Conservation (phyloP, 2,329 filamentous ascomycete species). For the Hypoxylon sp. region DNA sequence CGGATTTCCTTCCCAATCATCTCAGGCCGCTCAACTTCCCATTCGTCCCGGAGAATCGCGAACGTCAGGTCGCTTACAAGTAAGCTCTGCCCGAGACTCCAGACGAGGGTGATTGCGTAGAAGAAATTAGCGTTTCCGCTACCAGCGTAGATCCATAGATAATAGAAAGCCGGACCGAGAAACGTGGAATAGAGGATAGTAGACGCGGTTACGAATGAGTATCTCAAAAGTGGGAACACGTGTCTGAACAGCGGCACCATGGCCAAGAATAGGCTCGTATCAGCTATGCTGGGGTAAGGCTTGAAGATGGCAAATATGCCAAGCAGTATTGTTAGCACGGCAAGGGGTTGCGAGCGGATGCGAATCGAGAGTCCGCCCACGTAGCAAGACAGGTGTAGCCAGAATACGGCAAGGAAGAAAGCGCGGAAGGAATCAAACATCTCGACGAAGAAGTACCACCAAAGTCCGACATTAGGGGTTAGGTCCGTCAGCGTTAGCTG, state of each 20-base stretch:
- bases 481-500: constrained; percentile 92
- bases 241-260: constrained; percentile 90
- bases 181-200: constrained; percentile 89
- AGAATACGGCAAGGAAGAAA: constrained; percentile 98
- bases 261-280: constrained; percentile 88
- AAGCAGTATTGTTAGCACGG: constrained; percentile 85
- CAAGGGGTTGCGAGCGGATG: constrained; percentile 87
- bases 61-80: constrained; percentile 90
- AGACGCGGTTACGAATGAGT: constrained; percentile 88
- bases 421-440: constrained; percentile 99
- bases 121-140: constrained; percentile 99
- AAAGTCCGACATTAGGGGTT: constrained; percentile 94
- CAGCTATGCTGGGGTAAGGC: constrained; percentile 93
- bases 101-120: constrained; percentile 98
- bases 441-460: constrained; percentile 99
- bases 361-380: constrained; percentile 88
- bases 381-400: constrained; percentile 93
- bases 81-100: constrained; percentile 91
- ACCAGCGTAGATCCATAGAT: constrained; percentile 98
- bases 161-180: constrained; percentile 94
- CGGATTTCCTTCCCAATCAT: constrained; percentile 89
- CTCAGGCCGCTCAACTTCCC: constrained; percentile 92
- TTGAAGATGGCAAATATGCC: constrained; percentile 97
- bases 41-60: constrained; percentile 90
- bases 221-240: constrained; percentile 92